Evolutionary conservation across 2,329 filamentous ascomycete species (phyloP).

Genomic region (Aspergillus pseudoglaucus): DNA sequence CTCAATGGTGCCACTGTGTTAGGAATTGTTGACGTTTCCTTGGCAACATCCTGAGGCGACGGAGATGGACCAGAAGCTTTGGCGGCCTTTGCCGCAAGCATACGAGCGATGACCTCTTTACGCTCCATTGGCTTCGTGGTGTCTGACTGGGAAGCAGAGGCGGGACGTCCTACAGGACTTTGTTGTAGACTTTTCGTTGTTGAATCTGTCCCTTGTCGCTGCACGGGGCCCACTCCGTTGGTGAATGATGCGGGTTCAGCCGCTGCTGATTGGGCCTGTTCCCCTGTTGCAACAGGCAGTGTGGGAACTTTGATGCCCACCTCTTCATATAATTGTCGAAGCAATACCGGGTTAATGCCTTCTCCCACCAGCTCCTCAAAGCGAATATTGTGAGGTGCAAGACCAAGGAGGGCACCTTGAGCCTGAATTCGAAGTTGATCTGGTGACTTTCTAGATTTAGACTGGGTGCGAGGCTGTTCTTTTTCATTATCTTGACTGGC

Average conservation of each 20-base stretch:
- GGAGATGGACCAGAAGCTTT: slow-evolving; percentile 34
- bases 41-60: slow-evolving; percentile 8
- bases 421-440: slow-evolving; percentile 45
- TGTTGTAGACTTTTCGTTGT: neutral
- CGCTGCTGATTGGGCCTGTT: neutral
- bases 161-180: neutral
- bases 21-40: slow-evolving; percentile 6
- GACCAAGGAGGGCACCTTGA: slow-evolving; percentile 59
- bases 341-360: slow-evolving; percentile 58
- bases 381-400: slow-evolving; percentile 59
- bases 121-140: slow-evolving; percentile 52
- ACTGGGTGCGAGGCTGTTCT: neutral
- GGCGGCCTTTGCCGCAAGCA: slow-evolving; percentile 65
- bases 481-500: slow-evolving; percentile 3
- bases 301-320: slow-evolving; percentile 50
- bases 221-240: neutral
- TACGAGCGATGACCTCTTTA: slow-evolving; percentile 68
- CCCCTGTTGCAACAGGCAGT: slow-evolving; percentile 3
- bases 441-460: slow-evolving; percentile 16
- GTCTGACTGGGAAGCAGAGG: slow-evolving; percentile 1
- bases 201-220: neutral
- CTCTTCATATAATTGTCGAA: slow-evolving; percentile 62
- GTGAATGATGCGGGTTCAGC: slow-evolving; percentile 6
- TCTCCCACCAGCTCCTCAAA: slow-evolving; percentile 69
- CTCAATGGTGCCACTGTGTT: slow-evolving; percentile 5